Evolutionary conservation across 331 rosid species (phyloP).

Genomic region (Arachis monticola): DNA sequence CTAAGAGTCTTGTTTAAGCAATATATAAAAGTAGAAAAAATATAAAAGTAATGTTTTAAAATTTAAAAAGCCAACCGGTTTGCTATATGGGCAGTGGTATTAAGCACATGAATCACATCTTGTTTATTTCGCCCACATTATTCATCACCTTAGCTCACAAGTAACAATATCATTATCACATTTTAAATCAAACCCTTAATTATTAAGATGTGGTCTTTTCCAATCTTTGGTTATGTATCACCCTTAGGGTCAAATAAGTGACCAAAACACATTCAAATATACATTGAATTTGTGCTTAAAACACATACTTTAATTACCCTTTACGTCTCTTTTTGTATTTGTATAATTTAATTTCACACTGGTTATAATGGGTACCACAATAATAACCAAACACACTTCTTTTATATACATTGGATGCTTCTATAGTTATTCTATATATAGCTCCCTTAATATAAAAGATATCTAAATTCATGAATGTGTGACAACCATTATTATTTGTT

Average conservation of each 20-base stretch:
- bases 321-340: neutral
- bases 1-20: too few relatives aligned
- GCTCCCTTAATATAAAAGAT: neutral
- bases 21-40: too few relatives aligned
- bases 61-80: neutral
- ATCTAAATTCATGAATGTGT: neutral
- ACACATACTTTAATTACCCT: neutral
- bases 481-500: neutral
- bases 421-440: too few relatives aligned
- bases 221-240: neutral
- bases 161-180: neutral
- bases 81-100: neutral
- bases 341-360: neutral
- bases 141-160: conserved; percentile 24
- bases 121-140: neutral
- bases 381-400: neutral
- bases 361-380: neutral
- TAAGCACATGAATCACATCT: neutral
- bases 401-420: neutral
- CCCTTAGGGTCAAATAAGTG: neutral
- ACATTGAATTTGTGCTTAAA: neutral
- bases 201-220: neutral
- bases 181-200: neutral
- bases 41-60: too few relatives aligned
- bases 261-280: neutral